Percentiles rank a stretch among this genome's conserved stretches.
Evolutionary conservation across 257 asterid species (phyloP).

Genomic region (Schizonepeta tenuifolia): DNA sequence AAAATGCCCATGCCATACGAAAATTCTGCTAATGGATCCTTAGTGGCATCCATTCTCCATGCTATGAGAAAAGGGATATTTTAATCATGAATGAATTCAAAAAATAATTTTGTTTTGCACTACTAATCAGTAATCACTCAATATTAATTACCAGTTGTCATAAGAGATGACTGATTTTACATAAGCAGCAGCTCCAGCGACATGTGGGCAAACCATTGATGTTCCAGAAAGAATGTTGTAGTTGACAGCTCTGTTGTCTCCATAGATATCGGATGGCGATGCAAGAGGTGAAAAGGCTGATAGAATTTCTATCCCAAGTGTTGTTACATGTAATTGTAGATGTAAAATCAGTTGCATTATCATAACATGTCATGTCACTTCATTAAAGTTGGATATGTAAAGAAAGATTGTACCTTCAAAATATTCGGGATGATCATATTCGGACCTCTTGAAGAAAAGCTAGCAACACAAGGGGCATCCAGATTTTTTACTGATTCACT

Average conservation of each 20-base stretch:
- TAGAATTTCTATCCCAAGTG: constrained; percentile 35
- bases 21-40: too few relatives aligned
- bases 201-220: constrained; percentile 38
- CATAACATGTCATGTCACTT: not conserved
- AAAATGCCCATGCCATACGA: too few relatives aligned
- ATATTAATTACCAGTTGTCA: constrained; percentile 35
- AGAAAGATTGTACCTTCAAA: constrained; percentile 14
- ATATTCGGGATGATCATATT: constrained; percentile 25
- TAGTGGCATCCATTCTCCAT: too few relatives aligned
- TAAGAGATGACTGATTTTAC: constrained; percentile 39
- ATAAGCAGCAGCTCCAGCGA: constrained; percentile 34
- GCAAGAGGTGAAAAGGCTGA: constrained; percentile 28
- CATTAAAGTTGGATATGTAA: too few relatives aligned
- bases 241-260: not conserved
- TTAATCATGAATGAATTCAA: too few relatives aligned
- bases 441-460: constrained; percentile 38
- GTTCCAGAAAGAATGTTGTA: constrained; percentile 32
- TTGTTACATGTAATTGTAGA: constrained; percentile 36
- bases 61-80: too few relatives aligned
- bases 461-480: constrained; percentile 30
- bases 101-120: too few relatives aligned
- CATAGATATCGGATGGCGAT: not conserved
- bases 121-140: not conserved
- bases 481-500: not conserved
- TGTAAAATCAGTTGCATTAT: too few relatives aligned